Conservation (phyloP, 192 early-diverging fungal genomes). For the Chytriomyces sp. region DNA sequence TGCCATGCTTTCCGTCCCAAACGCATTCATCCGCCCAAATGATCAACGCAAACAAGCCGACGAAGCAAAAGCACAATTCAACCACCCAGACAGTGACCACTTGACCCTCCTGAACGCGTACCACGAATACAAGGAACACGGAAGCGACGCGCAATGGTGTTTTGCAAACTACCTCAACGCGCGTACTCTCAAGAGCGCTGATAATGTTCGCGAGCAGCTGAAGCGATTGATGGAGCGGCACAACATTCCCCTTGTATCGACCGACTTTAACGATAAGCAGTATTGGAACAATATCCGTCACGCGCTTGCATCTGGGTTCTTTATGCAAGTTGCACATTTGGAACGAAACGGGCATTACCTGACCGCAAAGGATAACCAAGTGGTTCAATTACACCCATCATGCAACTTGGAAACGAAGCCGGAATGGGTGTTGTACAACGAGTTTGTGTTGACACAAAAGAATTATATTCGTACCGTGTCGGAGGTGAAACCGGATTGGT, state of each 20-base stretch:
- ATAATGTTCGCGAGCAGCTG: constrained; percentile 90
- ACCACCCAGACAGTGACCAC: constrained; percentile 95
- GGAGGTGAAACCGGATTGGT: constrained; percentile 82
- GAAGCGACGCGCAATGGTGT: constrained; percentile 86
- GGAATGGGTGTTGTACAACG: constrained; percentile 99
- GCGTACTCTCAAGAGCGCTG: constrained; percentile 87
- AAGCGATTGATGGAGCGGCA: constrained; percentile 78
- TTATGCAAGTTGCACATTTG: constrained; percentile 98
- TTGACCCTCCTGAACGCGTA: constrained; percentile 96
- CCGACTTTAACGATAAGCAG: constrained; percentile 67
- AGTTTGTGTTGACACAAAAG: constrained; percentile 95
- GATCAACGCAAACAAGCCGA: constrained; percentile 88
- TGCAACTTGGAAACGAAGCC: constrained; percentile 86
- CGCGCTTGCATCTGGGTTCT: constrained; percentile 91
- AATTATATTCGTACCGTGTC: constrained; percentile 96
- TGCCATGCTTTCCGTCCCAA: constrained; percentile 88
- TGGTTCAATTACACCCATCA: constrained; percentile 92
- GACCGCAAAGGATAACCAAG: constrained; percentile 97
- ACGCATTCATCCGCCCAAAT: constrained; percentile 90
- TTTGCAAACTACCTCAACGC: constrained; percentile 92
- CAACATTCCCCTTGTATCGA: constrained; percentile 72
- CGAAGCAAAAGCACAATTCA: constrained; percentile 89
- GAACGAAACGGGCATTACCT: constrained; percentile 84
- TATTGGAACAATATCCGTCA: constrained; percentile 90
- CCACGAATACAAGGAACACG: constrained; percentile 82